Conservation (phyloP, 1,139 yeast species). For the Petasospora fabianii region DNA sequence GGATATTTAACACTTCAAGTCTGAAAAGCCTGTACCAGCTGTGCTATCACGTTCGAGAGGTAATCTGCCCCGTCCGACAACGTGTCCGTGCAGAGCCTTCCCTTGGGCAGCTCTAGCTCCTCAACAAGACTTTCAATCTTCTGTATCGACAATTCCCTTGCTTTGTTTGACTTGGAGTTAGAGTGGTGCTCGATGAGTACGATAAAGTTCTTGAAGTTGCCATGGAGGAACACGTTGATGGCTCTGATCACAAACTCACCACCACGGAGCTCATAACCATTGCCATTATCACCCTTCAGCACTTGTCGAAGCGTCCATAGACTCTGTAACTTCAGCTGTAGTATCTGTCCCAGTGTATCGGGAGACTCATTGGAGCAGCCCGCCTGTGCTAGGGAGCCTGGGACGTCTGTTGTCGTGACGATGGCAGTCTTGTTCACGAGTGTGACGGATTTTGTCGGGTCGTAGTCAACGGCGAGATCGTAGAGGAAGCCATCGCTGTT, state of each 20-base stretch:
- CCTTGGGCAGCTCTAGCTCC: conserved; percentile 24
- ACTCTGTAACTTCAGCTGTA: conserved; percentile 59
- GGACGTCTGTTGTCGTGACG: conserved; percentile 13
- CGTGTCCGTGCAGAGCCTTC: conserved; percentile 37
- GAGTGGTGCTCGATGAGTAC: conserved; percentile 46
- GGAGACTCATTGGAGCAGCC: conserved; percentile 42
- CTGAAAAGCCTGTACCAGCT: conserved; percentile 44
- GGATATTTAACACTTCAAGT: not conserved
- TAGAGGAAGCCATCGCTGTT: conserved; percentile 35
- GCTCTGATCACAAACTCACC: conserved; percentile 45
- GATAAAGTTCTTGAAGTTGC: conserved; percentile 66
- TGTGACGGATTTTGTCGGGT: conserved; percentile 41
- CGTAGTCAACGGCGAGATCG: conserved; percentile 40
- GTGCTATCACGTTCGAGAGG: conserved; percentile 43
- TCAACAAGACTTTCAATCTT: conserved; percentile 21
- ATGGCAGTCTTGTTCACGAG: conserved; percentile 29
- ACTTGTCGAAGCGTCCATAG: conserved; percentile 70
- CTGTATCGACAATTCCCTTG: conserved; percentile 7
- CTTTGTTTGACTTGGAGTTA: not conserved
- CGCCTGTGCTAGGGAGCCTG: conserved; percentile 21
- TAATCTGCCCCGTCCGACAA: conserved; percentile 28
- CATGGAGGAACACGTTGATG: conserved; percentile 71
- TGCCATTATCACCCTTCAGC: conserved; percentile 77
- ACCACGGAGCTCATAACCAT: conserved; percentile 42
- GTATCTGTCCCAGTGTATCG: conserved; percentile 45